Conservation (phyloP, 225 moss, liverwort and hornwort genomes). For the Pleurozium schreberi region DNA sequence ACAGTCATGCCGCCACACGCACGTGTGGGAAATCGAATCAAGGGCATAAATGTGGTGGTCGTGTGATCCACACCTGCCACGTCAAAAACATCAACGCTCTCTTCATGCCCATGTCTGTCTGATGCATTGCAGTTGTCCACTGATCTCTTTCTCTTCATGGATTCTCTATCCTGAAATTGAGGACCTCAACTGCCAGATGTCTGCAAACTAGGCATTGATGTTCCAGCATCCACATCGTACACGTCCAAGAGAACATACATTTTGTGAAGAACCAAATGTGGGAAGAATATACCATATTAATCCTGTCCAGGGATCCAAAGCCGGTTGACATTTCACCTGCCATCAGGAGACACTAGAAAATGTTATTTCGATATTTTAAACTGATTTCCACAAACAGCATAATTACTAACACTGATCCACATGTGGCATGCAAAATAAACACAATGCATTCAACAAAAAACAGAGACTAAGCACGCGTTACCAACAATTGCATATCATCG, state of each 20-base stretch:
- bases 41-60: conserved; percentile 34
- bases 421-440: background rate
- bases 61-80: conserved; percentile 41
- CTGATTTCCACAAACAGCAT: background rate
- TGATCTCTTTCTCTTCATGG: background rate
- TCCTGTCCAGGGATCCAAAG: conserved; percentile 30
- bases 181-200: background rate
- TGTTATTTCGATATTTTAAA: background rate
- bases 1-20: conserved; percentile 26
- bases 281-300: conserved; percentile 21
- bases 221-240: background rate
- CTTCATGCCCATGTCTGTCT: background rate
- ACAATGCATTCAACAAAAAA: background rate
- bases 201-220: background rate
- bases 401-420: background rate
- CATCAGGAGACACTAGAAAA: background rate
- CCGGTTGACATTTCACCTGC: conserved; percentile 43
- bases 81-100: background rate
- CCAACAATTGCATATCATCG: background rate
- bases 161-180: background rate
- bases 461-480: background rate
- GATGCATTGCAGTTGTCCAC: background rate
- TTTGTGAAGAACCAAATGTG: background rate
- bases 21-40: conserved; percentile 6
- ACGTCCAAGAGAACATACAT: background rate